Percentiles rank a stretch among this genome's conserved stretches.
Conservation (phyloP, 768 basidiomycete genomes). For the Rhizopogon rudus region DNA sequence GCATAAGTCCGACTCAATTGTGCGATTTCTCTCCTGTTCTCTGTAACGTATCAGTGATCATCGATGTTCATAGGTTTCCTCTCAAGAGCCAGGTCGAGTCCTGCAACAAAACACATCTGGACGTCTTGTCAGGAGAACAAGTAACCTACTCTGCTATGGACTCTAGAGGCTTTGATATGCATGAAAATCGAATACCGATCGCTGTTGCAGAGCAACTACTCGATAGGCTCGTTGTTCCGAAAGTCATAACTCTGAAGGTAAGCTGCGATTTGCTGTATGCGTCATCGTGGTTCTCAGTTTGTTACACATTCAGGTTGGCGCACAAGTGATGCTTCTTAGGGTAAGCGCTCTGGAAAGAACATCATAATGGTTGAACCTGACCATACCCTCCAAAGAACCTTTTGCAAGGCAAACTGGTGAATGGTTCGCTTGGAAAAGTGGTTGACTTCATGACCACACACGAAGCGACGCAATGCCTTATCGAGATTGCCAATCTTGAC, state of each 20-base stretch:
- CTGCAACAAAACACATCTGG: slow-evolving; percentile 18
- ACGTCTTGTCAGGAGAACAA: slow-evolving; percentile 20
- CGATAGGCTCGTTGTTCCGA: slow-evolving; percentile 46
- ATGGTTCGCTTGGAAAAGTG: slow-evolving; percentile 88
- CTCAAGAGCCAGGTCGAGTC: slow-evolving; percentile 22
- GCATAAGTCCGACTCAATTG: slow-evolving; percentile 86
- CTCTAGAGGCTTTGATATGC: slow-evolving; percentile 37
- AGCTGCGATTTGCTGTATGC: neutral
- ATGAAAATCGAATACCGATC: slow-evolving; percentile 26
- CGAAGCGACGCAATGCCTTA: slow-evolving; percentile 22
- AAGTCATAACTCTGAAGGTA: slow-evolving; percentile 46
- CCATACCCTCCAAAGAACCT: slow-evolving; percentile 22
- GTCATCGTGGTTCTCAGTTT: neutral
- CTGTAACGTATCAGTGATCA: neutral
- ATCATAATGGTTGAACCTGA: neutral
- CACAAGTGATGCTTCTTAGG: slow-evolving; percentile 75
- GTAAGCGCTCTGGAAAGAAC: slow-evolving; percentile 13
- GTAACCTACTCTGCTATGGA: slow-evolving; percentile 39
- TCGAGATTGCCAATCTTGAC: slow-evolving; percentile 25
- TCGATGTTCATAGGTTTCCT: slow-evolving; percentile 16
- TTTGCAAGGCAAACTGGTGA: slow-evolving; percentile 47
- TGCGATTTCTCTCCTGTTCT: slow-evolving; percentile 22
- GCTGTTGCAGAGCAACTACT: slow-evolving; percentile 29
- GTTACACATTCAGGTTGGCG: slow-evolving; percentile 35
- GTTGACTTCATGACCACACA: slow-evolving; percentile 24